Percentiles rank a stretch among this genome's conserved stretches.
These are phyloP conservation scores for Acanthamoeba rhysodes DNA, from an alignment of 208 protist genomes.

Conservation along the genomic window DNA sequence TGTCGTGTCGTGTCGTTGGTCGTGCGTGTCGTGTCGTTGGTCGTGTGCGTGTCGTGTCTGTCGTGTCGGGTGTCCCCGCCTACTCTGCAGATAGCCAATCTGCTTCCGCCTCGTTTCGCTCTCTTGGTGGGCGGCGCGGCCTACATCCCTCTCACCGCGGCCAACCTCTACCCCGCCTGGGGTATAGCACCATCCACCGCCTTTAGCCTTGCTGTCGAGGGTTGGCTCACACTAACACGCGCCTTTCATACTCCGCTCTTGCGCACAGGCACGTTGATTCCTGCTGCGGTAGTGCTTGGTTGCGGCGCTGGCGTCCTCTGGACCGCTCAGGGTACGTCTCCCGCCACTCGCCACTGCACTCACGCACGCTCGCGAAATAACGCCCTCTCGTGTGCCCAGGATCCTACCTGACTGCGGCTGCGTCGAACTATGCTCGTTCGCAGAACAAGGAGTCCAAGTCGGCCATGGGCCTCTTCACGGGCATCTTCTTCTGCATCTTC, in stretches of 20 bases:
- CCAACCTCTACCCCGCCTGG: slow-evolving; percentile 41
- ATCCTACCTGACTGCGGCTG: slow-evolving; percentile 39
- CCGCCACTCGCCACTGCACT: too few relatives aligned
- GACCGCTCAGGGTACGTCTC: slow-evolving; percentile 20
- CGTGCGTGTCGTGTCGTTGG: background rate
- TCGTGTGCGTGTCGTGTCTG: background rate
- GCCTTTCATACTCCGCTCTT: background rate
- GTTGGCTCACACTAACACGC: background rate
- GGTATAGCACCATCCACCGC: background rate
- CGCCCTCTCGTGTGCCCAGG: background rate
- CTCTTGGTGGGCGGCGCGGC: slow-evolving; percentile 25
- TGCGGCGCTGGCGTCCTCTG: slow-evolving; percentile 38
- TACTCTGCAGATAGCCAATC: background rate
- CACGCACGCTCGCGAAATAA: too few relatives aligned
- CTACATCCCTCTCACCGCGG: slow-evolving; percentile 32
- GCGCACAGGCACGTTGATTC: slow-evolving; percentile 16
- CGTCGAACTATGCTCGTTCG: slow-evolving; percentile 14
- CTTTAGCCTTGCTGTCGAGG: too few relatives aligned
- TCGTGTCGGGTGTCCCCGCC: background rate
- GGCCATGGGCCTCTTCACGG: slow-evolving; percentile 64
- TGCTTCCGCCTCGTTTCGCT: slow-evolving; percentile 19
- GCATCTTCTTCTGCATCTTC: slow-evolving; percentile 67
- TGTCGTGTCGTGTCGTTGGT: background rate
- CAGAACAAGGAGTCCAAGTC: slow-evolving; percentile 26
- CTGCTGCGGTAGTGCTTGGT: slow-evolving; percentile 30